Evolutionary conservation across 495 filamentous ascomycete genomes (phyloP).

Genomic region (Aspergillus bridgeri): DNA sequence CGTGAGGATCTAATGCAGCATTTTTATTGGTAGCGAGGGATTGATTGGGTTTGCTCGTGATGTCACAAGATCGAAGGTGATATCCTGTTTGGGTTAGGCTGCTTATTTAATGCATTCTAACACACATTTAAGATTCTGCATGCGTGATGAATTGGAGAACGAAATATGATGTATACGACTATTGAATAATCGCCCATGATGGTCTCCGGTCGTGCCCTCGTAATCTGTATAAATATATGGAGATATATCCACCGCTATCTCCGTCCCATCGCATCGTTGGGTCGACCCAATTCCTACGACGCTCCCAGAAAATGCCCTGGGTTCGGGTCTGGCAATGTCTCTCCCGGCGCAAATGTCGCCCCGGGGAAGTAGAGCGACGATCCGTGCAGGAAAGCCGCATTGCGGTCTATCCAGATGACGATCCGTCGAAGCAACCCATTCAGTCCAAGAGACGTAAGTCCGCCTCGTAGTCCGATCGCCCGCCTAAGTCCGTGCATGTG

Average conservation of each 20-base stretch:
- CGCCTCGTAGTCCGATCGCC: conserved; percentile 35
- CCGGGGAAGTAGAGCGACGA: conserved; percentile 24
- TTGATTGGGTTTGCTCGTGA: background rate
- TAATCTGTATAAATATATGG: background rate
- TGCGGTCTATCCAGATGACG: conserved; percentile 44
- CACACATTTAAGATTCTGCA: no score
- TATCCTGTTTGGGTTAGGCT: background rate
- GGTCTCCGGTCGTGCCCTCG: background rate
- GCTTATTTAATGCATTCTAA: no score
- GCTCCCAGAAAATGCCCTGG: conserved; percentile 29
- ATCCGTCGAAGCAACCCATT: conserved; percentile 38
- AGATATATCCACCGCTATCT: background rate
- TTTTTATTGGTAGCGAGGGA: background rate
- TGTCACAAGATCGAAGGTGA: background rate
- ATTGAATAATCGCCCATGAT: no score
- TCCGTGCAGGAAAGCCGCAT: conserved; percentile 36
- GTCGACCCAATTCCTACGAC: conserved; percentile 11
- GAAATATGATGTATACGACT: no score
- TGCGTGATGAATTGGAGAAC: no score
- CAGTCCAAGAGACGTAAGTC: conserved; percentile 33
- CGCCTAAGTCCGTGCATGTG: conserved; percentile 39
- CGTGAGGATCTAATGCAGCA: background rate
- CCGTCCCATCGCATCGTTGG: background rate
- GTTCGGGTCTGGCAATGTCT: conserved; percentile 24
- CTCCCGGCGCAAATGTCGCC: conserved; percentile 18